phyloP scores from a whole-genome alignment of 768 basidiomycete genomes.

The Xanthoconium purpureum region DNA sequence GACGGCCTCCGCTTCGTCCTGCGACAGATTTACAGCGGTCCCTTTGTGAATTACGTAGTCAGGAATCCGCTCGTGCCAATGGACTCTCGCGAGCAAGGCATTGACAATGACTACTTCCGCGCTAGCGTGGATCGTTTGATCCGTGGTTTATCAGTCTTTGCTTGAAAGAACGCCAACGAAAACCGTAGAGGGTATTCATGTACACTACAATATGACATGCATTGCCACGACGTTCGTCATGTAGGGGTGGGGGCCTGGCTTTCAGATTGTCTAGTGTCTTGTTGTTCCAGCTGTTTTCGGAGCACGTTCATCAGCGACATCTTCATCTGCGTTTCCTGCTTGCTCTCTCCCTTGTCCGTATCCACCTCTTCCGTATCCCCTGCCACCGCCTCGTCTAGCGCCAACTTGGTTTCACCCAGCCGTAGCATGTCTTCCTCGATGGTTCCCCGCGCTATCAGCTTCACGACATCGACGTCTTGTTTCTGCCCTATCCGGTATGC shows the following conservation, averaged over 20 bases:
- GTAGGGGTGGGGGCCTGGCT: neutral
- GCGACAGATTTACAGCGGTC: slow-evolving; percentile 88
- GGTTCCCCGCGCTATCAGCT: slow-evolving; percentile 85
- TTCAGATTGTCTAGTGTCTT: slow-evolving; percentile 31
- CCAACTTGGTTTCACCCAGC: slow-evolving; percentile 86
- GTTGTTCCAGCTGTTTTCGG: slow-evolving; percentile 74
- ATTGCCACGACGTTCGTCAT: slow-evolving; percentile 10
- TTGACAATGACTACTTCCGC: slow-evolving; percentile 93
- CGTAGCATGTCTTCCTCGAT: slow-evolving; percentile 96
- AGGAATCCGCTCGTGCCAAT: slow-evolving; percentile 84
- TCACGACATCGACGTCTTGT: slow-evolving; percentile 90
- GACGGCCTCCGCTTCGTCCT: slow-evolving; percentile 82
- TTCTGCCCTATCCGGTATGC: slow-evolving; percentile 97
- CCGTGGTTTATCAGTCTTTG: slow-evolving; percentile 52
- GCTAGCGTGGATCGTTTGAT: slow-evolving; percentile 74
- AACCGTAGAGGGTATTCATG: slow-evolving; percentile 21
- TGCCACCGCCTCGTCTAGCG: slow-evolving; percentile 91
- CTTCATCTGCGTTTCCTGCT: slow-evolving; percentile 79
- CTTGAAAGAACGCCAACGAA: slow-evolving; percentile 15
- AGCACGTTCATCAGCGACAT: slow-evolving; percentile 81
- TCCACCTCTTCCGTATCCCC: slow-evolving; percentile 61
- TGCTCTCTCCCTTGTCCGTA: slow-evolving; percentile 55
- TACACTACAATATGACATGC: slow-evolving; percentile 16
- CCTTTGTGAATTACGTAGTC: slow-evolving; percentile 91
- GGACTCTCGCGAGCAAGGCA: slow-evolving; percentile 79